These are phyloP conservation scores for Boletus holoroseus DNA, from an alignment of 1,284 basidiomycete species.

Conservation along the genomic window DNA sequence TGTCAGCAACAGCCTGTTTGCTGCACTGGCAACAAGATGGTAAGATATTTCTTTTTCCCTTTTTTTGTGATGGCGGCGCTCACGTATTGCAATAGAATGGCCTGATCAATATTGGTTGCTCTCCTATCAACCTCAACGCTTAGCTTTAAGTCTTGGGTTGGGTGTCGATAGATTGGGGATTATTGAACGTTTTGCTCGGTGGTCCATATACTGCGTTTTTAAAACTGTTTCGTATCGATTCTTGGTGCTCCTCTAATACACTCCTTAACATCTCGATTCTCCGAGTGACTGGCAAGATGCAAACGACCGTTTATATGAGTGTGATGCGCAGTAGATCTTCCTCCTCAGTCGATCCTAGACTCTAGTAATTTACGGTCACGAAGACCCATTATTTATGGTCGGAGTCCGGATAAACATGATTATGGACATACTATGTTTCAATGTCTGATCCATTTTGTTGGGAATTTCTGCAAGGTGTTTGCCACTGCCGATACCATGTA, in stretches of 20 bases:
- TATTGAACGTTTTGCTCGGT: neutral
- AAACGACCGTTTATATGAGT: too few species aligned
- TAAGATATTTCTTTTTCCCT: neutral
- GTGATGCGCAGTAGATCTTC: too few species aligned
- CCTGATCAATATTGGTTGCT: conserved; percentile 29
- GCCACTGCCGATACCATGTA: too few species aligned
- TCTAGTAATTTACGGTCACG: too few species aligned
- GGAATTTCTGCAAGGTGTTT: too few species aligned
- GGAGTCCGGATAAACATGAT: too few species aligned
- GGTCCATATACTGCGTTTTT: neutral
- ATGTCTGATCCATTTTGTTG: too few species aligned
- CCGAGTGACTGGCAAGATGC: too few species aligned
- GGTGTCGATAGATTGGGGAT: neutral
- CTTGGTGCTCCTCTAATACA: neutral
- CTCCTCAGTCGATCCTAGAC: too few species aligned
- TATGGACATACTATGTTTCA: too few species aligned
- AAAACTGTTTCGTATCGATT: neutral
- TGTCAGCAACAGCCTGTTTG: conserved; percentile 27
- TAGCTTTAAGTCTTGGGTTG: neutral
- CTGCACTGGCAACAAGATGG: conserved; percentile 23
- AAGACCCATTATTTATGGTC: too few species aligned
- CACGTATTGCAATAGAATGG: conserved; percentile 21
- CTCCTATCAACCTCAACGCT: conserved; percentile 23
- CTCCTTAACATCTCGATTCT: neutral
- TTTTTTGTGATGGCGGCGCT: neutral